Conservation (phyloP, 306 rosid genomes). For the Cyclanthera cordifolia region DNA sequence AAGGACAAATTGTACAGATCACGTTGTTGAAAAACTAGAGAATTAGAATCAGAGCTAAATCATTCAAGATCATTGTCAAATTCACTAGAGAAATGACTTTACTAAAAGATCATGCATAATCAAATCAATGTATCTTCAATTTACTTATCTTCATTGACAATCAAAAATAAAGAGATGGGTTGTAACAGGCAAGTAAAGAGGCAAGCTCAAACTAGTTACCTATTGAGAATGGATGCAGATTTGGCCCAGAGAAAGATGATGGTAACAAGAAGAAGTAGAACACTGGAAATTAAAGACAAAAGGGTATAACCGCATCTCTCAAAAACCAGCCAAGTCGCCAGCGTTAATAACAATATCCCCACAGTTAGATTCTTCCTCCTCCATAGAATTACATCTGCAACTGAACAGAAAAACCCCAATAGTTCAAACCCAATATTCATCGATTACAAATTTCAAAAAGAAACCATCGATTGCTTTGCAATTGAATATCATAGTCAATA, state of each 20-base stretch:
- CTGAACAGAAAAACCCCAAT: constrained; percentile 32
- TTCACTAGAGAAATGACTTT: not conserved
- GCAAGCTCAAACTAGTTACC: constrained; percentile 32
- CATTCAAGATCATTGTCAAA: not conserved
- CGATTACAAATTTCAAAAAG: not conserved
- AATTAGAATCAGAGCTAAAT: not conserved
- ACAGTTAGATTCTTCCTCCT: constrained; percentile 53
- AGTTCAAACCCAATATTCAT: not conserved
- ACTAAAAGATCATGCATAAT: not conserved
- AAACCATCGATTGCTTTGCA: not conserved
- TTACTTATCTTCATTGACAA: not conserved
- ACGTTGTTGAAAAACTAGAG: not conserved
- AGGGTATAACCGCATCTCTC: constrained; percentile 89
- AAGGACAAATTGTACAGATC: not conserved
- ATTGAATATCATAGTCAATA: not conserved
- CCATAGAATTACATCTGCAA: constrained; percentile 89
- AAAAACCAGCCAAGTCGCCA: constrained; percentile 78
- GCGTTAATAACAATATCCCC: constrained; percentile 45
- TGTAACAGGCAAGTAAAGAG: constrained; percentile 13
- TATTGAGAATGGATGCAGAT: constrained; percentile 85
- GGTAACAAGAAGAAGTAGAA: constrained; percentile 71
- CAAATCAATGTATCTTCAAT: not conserved
- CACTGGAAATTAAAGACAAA: constrained; percentile 72
- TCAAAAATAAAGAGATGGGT: not conserved
- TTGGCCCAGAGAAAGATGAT: constrained; percentile 94